phyloP scores from a whole-genome alignment of 2,329 filamentous ascomycete species.

The Raffaelea ambrosiae region DNA sequence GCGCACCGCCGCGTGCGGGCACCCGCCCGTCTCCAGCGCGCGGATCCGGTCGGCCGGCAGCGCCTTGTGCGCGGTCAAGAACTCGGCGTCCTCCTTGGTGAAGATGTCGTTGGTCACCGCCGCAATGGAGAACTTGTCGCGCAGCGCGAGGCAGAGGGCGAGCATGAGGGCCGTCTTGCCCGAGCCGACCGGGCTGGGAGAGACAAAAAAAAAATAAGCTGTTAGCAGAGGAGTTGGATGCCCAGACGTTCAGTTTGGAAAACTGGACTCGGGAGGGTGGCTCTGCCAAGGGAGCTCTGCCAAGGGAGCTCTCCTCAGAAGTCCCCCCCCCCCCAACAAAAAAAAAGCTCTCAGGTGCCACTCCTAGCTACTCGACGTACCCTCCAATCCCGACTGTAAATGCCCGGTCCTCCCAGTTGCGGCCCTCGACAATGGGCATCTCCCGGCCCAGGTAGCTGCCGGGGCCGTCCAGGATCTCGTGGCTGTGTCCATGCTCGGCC shows the following conservation, averaged over 20 bases:
- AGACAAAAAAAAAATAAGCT: too few species aligned
- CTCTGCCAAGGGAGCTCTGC: too few species aligned
- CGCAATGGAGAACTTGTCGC: conserved; percentile 74
- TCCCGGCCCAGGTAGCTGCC: conserved; percentile 85
- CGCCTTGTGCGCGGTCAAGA: conserved; percentile 79
- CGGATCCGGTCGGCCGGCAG: conserved; percentile 77
- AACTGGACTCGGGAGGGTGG: too few species aligned
- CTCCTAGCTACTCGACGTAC: too few species aligned
- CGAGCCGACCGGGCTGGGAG: conserved; percentile 88
- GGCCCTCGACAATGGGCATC: conserved; percentile 85
- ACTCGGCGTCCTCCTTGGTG: conserved; percentile 95
- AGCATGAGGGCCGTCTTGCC: conserved; percentile 98
- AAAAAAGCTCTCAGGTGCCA: neutral
- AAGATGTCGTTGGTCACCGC: conserved; percentile 99
- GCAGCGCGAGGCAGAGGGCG: conserved; percentile 76
- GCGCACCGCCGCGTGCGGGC: conserved; percentile 91
- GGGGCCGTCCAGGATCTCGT: conserved; percentile 90
- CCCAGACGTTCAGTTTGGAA: too few species aligned
- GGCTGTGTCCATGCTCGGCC: conserved; percentile 81
- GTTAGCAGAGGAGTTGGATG: too few species aligned
- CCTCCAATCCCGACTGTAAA: conserved; percentile 98
- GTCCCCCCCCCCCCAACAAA: too few species aligned
- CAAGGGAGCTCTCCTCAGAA: too few species aligned
- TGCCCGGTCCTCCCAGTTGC: conserved; percentile 79
- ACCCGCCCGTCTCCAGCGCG: conserved; percentile 95